Percentiles rank a stretch among this genome's conserved stretches.
Conservation (phyloP, 2,329 filamentous ascomycete species). For the Colletotrichum spinosum region DNA sequence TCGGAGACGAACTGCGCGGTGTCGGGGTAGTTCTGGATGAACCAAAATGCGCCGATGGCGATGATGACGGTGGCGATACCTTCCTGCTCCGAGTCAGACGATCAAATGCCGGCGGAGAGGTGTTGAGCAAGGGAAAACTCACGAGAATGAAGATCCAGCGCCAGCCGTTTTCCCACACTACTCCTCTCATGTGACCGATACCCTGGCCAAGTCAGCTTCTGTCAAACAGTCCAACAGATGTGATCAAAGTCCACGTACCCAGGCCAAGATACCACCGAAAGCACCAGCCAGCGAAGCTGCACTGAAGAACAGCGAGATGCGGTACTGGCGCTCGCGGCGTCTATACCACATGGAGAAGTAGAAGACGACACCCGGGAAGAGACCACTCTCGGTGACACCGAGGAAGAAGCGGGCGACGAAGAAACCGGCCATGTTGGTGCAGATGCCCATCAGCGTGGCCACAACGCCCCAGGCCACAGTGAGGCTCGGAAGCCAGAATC, state of each 20-base stretch:
- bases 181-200: constrained; percentile 64
- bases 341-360: constrained; percentile 69
- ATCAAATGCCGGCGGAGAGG: not conserved
- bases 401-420: constrained; percentile 66
- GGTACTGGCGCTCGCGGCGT: constrained; percentile 64
- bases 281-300: constrained; percentile 66
- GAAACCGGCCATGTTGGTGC: constrained; percentile 62
- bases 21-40: constrained; percentile 75
- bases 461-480: constrained; percentile 68
- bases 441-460: constrained; percentile 62
- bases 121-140: constrained; percentile 34
- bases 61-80: constrained; percentile 67
- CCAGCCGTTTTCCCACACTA: constrained; percentile 66
- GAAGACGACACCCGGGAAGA: constrained; percentile 64
- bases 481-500: constrained; percentile 67
- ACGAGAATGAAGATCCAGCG: constrained; percentile 72
- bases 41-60: constrained; percentile 62
- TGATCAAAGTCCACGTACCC: constrained; percentile 48
- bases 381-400: constrained; percentile 64
- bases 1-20: constrained; percentile 68
- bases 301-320: constrained; percentile 67
- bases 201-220: constrained; percentile 47
- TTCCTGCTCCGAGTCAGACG: constrained; percentile 59
- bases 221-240: accelerated
- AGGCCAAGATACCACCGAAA: constrained; percentile 68